Evolutionary conservation across 1,284 basidiomycete genomes (phyloP).

Genomic region (Rhodotorula sp.): DNA sequence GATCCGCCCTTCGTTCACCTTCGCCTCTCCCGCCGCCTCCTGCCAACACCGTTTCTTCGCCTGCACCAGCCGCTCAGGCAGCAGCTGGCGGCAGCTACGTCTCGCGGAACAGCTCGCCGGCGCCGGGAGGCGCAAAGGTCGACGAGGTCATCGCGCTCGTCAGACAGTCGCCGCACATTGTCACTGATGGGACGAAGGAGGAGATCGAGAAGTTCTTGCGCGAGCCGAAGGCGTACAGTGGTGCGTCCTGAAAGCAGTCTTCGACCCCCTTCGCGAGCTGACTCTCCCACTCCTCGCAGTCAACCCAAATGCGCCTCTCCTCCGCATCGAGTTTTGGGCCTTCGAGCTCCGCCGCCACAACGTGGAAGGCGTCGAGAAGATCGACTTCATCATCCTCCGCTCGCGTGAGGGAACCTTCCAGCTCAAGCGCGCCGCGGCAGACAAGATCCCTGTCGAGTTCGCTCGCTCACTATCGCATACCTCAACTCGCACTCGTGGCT

Average conservation of each 20-base stretch:
- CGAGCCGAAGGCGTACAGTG: slow-evolving; percentile 24
- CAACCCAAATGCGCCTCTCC: slow-evolving; percentile 4
- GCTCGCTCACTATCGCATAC: slow-evolving; percentile 28
- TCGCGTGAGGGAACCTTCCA: slow-evolving; percentile 22
- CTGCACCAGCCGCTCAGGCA: background rate
- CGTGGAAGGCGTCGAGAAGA: slow-evolving; percentile 26
- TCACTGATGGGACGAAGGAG: slow-evolving; percentile 26
- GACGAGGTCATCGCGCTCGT: slow-evolving; percentile 31
- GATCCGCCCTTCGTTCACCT: background rate
- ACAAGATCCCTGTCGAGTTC: slow-evolving; percentile 27
- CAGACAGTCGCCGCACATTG: slow-evolving; percentile 17
- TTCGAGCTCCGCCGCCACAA: slow-evolving; percentile 30
- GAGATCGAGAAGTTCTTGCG: slow-evolving; percentile 34
- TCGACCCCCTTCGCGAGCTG: background rate
- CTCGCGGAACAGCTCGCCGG: slow-evolving; percentile 19
- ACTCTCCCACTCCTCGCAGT: background rate
- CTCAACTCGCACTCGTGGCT: background rate
- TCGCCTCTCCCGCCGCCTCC: background rate
- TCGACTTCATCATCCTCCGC: slow-evolving; percentile 39
- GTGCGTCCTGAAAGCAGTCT: slow-evolving; percentile 5
- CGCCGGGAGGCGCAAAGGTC: slow-evolving; percentile 3
- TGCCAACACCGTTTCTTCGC: background rate
- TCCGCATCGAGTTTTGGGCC: slow-evolving; percentile 27
- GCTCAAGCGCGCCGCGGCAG: slow-evolving; percentile 22
- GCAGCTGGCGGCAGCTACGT: background rate